Evolutionary conservation across 2,329 filamentous ascomycete species (phyloP).

Genomic region (Juglanconis sp.): DNA sequence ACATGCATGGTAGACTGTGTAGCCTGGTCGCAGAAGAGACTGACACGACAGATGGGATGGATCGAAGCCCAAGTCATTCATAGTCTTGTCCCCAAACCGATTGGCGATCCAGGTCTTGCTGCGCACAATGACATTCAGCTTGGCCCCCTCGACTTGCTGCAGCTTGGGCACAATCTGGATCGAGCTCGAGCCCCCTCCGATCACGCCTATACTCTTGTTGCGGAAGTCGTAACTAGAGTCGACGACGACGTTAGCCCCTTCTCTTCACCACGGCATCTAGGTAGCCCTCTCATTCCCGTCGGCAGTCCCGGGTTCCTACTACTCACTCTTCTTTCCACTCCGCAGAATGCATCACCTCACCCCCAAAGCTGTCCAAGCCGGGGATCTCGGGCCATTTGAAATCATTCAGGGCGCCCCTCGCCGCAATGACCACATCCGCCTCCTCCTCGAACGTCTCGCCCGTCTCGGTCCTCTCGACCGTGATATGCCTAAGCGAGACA

Average conservation of each 20-base stretch:
- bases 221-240: slow-evolving; percentile 4
- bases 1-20: not conserved
- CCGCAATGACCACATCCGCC: slow-evolving; percentile 4
- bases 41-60: not conserved
- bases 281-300: not conserved
- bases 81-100: not conserved
- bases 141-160: not conserved
- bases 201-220: slow-evolving; percentile 20
- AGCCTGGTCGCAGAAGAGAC: too few relatives aligned
- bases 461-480: not conserved
- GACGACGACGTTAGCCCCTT: too few relatives aligned
- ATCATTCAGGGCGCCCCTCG: slow-evolving; percentile 6
- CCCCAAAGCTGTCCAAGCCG: slow-evolving; percentile 31
- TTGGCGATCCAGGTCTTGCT: slow-evolving; percentile 2
- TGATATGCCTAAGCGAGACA: not conserved
- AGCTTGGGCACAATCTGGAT: slow-evolving; percentile 27
- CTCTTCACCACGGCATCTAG: too few relatives aligned
- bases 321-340: slow-evolving; percentile 21
- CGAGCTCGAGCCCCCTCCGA: slow-evolving; percentile 30
- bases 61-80: slow-evolving; percentile 2
- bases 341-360: slow-evolving; percentile 28
- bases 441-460: not conserved
- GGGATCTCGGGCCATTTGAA: slow-evolving; percentile 24
- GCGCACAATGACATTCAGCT: not conserved
- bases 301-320: not conserved